Conservation (phyloP, 257 asterid genomes). For the Perilla frutescens region DNA sequence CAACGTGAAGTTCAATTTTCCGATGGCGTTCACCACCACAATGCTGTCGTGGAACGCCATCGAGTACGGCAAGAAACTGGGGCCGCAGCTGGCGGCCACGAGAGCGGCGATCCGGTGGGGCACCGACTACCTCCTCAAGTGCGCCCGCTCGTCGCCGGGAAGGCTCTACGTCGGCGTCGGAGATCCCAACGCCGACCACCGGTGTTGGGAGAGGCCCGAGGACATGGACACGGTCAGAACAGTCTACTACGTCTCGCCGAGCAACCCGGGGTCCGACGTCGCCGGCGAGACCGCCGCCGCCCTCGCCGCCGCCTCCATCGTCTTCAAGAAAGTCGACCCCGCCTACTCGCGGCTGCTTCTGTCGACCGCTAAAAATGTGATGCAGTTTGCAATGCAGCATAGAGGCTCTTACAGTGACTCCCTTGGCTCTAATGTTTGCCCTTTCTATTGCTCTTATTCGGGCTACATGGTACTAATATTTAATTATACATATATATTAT, state of each 20-base stretch:
- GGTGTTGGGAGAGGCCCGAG: conserved; percentile 94
- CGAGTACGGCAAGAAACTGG: conserved; percentile 71
- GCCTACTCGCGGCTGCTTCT: conserved; percentile 58
- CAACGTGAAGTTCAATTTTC: conserved; percentile 86
- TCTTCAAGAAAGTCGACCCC: conserved; percentile 60
- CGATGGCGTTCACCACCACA: conserved; percentile 90
- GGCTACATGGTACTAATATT: conserved; percentile 57
- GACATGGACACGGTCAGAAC: conserved; percentile 79
- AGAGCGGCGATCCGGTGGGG: conserved; percentile 83
- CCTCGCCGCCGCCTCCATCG: conserved; percentile 85
- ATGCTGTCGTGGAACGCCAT: conserved; percentile 82
- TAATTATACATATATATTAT: too few species aligned
- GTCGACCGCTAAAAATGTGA: conserved; percentile 58
- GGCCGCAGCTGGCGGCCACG: conserved; percentile 50
- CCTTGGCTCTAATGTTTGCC: conserved; percentile 73
- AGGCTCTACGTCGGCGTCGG: conserved; percentile 86
- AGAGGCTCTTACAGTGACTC: conserved; percentile 84
- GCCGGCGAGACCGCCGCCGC: conserved; percentile 97
- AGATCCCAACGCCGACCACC: conserved; percentile 77
- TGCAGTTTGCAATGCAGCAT: conserved; percentile 68
- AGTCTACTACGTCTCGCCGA: conserved; percentile 62
- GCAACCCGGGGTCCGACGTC: conserved; percentile 89
- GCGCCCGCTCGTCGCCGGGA: conserved; percentile 76
- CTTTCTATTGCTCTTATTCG: conserved; percentile 85
- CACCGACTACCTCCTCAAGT: conserved; percentile 81